phyloP scores from a whole-genome alignment of 257 asterid genomes.

The Jacaranda mimosifolia region DNA sequence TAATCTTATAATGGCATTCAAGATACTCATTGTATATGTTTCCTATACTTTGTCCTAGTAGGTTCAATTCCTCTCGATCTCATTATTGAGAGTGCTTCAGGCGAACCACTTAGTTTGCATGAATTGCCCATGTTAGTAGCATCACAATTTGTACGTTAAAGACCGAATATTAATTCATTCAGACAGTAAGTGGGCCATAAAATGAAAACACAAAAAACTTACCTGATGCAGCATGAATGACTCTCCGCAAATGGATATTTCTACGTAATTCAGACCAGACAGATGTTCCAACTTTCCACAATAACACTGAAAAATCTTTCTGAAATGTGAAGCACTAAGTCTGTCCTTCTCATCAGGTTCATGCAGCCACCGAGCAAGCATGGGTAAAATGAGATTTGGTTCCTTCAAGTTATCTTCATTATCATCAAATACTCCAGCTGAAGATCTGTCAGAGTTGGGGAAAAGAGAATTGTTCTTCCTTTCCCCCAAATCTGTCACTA shows the following conservation, averaged over 20 bases:
- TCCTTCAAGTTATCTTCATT: slow-evolving; percentile 42
- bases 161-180: background rate
- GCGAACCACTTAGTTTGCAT: background rate
- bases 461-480: slow-evolving; percentile 17
- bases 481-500: slow-evolving; percentile 37
- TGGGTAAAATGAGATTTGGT: slow-evolving; percentile 41
- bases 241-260: slow-evolving; percentile 87
- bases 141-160: background rate
- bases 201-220: slow-evolving; percentile 33
- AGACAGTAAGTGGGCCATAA: background rate
- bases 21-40: too few relatives aligned
- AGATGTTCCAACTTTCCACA: slow-evolving; percentile 82
- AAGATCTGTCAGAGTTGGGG: slow-evolving; percentile 28
- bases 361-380: slow-evolving; percentile 83
- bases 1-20: too few relatives aligned
- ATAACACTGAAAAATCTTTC: slow-evolving; percentile 76
- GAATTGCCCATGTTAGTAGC: background rate
- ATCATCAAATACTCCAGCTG: slow-evolving; percentile 32
- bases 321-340: slow-evolving; percentile 80
- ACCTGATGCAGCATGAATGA: slow-evolving; percentile 99
- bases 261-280: slow-evolving; percentile 67
- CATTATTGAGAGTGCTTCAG: too few relatives aligned
- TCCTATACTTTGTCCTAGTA: too few relatives aligned
- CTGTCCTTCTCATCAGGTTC: slow-evolving; percentile 88
- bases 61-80: too few relatives aligned